Evolutionary conservation across 2,329 filamentous ascomycete species (phyloP).

Genomic region (Venturia aucupariae): DNA sequence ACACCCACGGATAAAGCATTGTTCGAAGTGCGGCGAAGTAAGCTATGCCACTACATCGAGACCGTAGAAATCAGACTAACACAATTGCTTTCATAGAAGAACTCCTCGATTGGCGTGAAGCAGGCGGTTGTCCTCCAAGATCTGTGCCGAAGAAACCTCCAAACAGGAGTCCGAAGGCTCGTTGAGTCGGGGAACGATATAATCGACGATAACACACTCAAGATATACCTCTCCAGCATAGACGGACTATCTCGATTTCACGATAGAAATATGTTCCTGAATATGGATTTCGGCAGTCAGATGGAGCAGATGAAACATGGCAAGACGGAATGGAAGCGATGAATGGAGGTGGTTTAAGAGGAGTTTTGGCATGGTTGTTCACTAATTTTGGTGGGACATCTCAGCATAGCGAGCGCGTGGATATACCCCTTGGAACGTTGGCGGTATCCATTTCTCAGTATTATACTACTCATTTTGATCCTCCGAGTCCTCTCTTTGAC

Average conservation of each 20-base stretch:
- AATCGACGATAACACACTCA: background rate
- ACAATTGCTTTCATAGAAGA: slow-evolving; percentile 7
- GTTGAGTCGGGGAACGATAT: background rate
- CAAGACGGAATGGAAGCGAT: background rate
- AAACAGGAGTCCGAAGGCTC: slow-evolving; percentile 7
- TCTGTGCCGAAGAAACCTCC: slow-evolving; percentile 4
- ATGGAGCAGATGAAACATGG: background rate
- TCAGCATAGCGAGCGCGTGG: slow-evolving; percentile 6
- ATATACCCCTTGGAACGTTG: slow-evolving; percentile 7
- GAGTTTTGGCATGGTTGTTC: background rate
- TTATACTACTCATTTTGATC: background rate
- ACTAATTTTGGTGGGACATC: background rate
- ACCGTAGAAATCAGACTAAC: background rate
- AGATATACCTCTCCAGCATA: background rate
- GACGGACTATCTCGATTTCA: background rate
- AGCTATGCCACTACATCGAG: background rate
- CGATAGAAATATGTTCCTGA: background rate
- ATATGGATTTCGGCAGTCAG: background rate
- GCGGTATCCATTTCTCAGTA: background rate
- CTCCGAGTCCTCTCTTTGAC: background rate
- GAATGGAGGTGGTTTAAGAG: background rate
- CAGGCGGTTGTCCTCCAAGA: slow-evolving; percentile 12
- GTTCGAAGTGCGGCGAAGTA: slow-evolving; percentile 14
- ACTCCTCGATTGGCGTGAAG: slow-evolving; percentile 14
- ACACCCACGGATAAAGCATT: slow-evolving; percentile 13